Evolutionary conservation across 306 rosid genomes (phyloP), one percentile per base, ranked within the genome.

Genomic region (Vicia faba): DNA sequence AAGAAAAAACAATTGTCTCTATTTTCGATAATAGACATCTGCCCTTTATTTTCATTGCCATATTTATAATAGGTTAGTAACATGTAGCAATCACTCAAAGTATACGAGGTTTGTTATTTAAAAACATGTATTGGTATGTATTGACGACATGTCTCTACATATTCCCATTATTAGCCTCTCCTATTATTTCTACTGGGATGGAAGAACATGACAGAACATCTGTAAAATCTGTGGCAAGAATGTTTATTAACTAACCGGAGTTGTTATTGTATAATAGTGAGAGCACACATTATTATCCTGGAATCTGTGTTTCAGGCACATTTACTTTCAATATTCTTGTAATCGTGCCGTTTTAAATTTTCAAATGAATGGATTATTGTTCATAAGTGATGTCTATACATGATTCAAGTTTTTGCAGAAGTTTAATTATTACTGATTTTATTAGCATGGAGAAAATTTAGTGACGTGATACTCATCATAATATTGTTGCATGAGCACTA

Each of bases 1-100:
- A 64, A 46, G 44, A 71, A 53, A 64, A 46, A 40, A 40, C 59
- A 40, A 3, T 56, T 64, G 63, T 76, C 69, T 56, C 69, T 68
- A 25, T 57, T 64, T 77, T 18, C 45, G 39, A 13, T 26, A 55
- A 26, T 35, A 36, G 31, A 33, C 36, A 23, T 39, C 41, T 39
- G 15, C 41, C 57, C 4, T 49, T 50, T 9, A 35, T 54, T 66
- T 43, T 43, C 48, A 12, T 67, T 55, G 40, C 11, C 68, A 46
- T 49, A 48, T 46, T 46, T 46, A 46, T 44, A 53, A 53, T 53
- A 53, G 18, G 38, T 33, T 20, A 10, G 66, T 65, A 67, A 28
- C 9, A 20, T 38, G 63, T 58, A 43, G 63, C 39, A 15, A 49
- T 66, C 43, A 74, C 60, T 74, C 53, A 68, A 20, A 49, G 69